Evolutionary conservation across 305 asterid genomes (phyloP).

Genomic region (Solanum aculeatissimum): DNA sequence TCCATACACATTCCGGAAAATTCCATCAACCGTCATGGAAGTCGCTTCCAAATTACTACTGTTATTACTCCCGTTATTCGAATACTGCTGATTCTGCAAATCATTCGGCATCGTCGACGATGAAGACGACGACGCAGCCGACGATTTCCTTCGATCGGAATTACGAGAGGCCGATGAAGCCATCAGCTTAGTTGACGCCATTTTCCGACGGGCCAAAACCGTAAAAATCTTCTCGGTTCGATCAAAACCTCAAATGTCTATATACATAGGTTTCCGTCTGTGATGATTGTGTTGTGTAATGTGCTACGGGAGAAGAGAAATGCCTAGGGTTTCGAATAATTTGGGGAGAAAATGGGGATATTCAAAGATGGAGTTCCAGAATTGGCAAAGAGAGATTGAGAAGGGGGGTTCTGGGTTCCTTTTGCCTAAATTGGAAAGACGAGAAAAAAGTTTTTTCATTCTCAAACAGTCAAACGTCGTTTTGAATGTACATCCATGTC

Average conservation of each 20-base stretch:
- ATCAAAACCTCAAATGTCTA: background rate
- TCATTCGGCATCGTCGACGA: conserved; percentile 3
- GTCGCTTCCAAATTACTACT: conserved; percentile 1
- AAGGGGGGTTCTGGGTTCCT: background rate
- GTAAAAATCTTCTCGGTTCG: background rate
- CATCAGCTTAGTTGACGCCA: conserved; percentile 68
- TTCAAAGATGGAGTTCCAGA: background rate
- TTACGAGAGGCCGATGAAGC: conserved; percentile 43
- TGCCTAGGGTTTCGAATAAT: conserved; percentile 41
- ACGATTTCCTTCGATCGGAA: conserved; percentile 48
- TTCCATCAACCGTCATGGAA: conserved; percentile 20
- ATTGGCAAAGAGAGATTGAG: background rate
- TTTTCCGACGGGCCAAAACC: background rate
- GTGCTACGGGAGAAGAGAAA: background rate
- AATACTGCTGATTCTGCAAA: conserved; percentile 1
- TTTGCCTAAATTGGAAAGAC: background rate
- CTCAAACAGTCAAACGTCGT: background rate
- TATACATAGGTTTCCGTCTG: background rate
- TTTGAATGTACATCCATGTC: background rate
- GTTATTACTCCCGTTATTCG: background rate
- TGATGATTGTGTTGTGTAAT: background rate
- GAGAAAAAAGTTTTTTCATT: background rate
- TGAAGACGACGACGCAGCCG: conserved; percentile 25
- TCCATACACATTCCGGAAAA: conserved; percentile 21
- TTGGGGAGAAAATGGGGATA: background rate